Evolutionary conservation across 441 rosid species (phyloP).

Genomic region (Macaranga tanarius): DNA sequence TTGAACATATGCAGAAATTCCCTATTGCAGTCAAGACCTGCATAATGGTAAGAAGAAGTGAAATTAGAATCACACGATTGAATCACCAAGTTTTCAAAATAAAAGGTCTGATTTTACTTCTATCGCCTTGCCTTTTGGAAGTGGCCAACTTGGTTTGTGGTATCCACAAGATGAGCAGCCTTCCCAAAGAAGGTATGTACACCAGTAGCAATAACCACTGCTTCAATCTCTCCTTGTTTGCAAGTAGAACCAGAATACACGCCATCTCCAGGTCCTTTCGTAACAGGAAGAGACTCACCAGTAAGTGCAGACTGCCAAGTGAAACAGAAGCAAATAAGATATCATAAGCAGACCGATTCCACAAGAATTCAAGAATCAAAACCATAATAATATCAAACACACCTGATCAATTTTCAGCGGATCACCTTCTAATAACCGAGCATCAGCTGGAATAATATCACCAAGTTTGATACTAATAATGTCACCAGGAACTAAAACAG

Average conservation of each 20-base stretch:
- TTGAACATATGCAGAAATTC: slow-evolving; percentile 95
- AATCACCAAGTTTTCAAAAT: neutral
- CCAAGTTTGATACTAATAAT: slow-evolving; percentile 83
- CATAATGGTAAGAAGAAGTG: slow-evolving; percentile 18
- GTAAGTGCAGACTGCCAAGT: slow-evolving; percentile 82
- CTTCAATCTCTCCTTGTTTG: slow-evolving; percentile 96
- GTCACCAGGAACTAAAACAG: slow-evolving; percentile 87
- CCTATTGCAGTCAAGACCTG: slow-evolving; percentile 98
- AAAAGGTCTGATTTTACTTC: slow-evolving; percentile 7
- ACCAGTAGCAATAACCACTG: slow-evolving; percentile 90
- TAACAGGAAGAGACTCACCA: slow-evolving; percentile 95
- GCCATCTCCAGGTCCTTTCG: slow-evolving; percentile 94
- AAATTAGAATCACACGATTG: slow-evolving; percentile 9
- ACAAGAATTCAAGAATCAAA: slow-evolving; percentile 12
- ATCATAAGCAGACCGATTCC: slow-evolving; percentile 5
- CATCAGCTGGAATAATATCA: slow-evolving; percentile 94
- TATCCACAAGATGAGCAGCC: slow-evolving; percentile 95
- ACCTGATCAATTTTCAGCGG: slow-evolving; percentile 95
- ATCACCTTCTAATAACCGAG: slow-evolving; percentile 88
- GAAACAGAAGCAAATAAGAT: slow-evolving; percentile 8
- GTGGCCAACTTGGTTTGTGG: slow-evolving; percentile 96
- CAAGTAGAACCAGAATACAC: slow-evolving; percentile 95
- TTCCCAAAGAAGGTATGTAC: slow-evolving; percentile 96
- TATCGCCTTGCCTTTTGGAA: slow-evolving; percentile 72
- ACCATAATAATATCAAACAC: slow-evolving; percentile 6